Percentiles rank a stretch among this genome's conserved stretches.
phyloP scores from a whole-genome alignment of 2,329 filamentous ascomycete genomes.

The Talaromyces sp. region DNA sequence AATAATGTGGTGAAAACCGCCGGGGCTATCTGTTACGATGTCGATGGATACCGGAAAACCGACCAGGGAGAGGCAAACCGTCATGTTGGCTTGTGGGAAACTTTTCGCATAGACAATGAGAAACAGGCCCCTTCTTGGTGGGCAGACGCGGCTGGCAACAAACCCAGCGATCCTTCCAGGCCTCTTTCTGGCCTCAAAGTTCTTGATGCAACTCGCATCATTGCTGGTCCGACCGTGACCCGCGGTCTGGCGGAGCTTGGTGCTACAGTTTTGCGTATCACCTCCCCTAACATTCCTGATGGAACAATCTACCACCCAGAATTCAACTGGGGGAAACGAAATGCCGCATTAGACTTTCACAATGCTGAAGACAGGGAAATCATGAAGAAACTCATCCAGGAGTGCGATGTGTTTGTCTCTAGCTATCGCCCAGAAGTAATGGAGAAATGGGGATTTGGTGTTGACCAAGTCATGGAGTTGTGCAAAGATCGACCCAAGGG shows the following conservation, averaged over 20 bases:
- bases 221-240: conserved; percentile 43
- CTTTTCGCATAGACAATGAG: conserved; percentile 3
- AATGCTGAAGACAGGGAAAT: conserved; percentile 1
- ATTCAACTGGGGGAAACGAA: conserved; percentile 6
- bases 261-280: conserved; percentile 21
- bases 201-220: conserved; percentile 44
- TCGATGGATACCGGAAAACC: background rate
- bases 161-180: conserved; percentile 20
- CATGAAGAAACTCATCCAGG: background rate
- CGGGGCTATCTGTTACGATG: background rate
- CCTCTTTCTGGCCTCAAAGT: conserved; percentile 46
- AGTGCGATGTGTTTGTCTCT: conserved; percentile 1
- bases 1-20: background rate
- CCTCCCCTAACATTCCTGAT: conserved; percentile 1
- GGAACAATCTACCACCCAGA: conserved; percentile 3
- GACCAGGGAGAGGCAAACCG: conserved; percentile 5
- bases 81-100: conserved; percentile 3
- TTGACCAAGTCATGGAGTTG: conserved; percentile 3
- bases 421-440: conserved; percentile 1
- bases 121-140: conserved; percentile 32
- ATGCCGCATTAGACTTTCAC: background rate
- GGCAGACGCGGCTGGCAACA: conserved; percentile 25
- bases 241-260: conserved; percentile 41
- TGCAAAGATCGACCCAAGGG: background rate
- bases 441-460: conserved; percentile 3